A percentile compares a stretch with the other conserved stretches of the same genome.
These are phyloP conservation scores for Luffa acutangula DNA, from an alignment of 306 rosid species.

Conservation along the genomic window DNA sequence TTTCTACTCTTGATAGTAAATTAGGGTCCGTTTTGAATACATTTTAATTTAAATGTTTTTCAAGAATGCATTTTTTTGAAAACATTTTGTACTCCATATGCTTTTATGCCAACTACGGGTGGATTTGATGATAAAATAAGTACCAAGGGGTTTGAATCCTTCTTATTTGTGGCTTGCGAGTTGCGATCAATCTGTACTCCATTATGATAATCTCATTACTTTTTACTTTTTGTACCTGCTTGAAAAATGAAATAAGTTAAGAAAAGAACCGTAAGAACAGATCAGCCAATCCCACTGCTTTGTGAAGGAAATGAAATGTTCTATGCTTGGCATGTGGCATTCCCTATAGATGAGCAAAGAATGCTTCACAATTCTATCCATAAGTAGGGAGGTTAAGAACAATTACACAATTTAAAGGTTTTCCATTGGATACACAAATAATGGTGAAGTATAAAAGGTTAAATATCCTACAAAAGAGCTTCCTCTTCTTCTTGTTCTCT, in stretches of 20 bases:
- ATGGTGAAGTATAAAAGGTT: not conserved
- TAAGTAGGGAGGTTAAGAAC: not conserved
- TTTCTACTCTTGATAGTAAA: not conserved
- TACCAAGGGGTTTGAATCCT: not conserved
- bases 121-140: not conserved
- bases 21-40: too few relatives aligned
- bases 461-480: constrained; percentile 6
- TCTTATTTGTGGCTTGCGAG: not conserved
- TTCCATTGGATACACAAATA: not conserved
- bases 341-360: not conserved
- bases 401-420: not conserved
- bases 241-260: constrained; percentile 1
- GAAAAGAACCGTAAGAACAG: not conserved
- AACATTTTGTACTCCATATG: not conserved
- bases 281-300: not conserved
- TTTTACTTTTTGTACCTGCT: not conserved
- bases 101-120: not conserved
- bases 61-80: too few relatives aligned
- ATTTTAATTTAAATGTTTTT: too few relatives aligned
- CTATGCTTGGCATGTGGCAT: not conserved
- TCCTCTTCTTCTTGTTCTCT: not conserved
- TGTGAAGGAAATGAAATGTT: not conserved
- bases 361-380: not conserved
- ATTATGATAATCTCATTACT: not conserved
- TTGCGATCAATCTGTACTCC: not conserved